phyloP scores from a whole-genome alignment of 1,284 basidiomycete genomes.

The Ceratobasidium sp. region DNA sequence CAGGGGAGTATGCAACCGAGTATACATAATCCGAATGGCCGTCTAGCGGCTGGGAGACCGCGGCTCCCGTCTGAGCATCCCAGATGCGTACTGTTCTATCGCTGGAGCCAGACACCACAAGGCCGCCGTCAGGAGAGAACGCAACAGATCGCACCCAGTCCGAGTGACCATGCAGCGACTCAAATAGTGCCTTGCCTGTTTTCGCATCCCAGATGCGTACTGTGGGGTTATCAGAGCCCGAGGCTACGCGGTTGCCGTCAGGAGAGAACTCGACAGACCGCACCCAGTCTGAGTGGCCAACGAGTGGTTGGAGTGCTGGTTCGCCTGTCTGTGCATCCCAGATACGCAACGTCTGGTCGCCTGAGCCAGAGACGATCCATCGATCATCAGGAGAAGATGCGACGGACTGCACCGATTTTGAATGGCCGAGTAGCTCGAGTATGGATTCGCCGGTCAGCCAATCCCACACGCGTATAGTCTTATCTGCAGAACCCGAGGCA shows the following conservation, averaged over 20 bases:
- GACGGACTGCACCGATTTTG: background rate
- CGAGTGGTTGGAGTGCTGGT: background rate
- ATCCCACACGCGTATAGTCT: slow-evolving; percentile 30
- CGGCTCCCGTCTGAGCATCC: slow-evolving; percentile 19
- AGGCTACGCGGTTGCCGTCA: background rate
- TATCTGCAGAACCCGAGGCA: slow-evolving; percentile 12
- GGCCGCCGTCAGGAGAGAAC: slow-evolving; percentile 52
- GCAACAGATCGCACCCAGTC: slow-evolving; percentile 50
- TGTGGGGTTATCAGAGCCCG: background rate
- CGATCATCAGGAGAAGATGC: slow-evolving; percentile 30
- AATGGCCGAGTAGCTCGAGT: background rate
- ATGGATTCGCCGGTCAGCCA: background rate
- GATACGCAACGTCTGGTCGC: slow-evolving; percentile 11
- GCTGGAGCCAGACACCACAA: slow-evolving; percentile 21
- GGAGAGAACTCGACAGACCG: background rate
- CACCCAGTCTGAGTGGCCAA: background rate
- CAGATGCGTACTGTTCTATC: slow-evolving; percentile 38
- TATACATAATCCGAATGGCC: slow-evolving; percentile 54
- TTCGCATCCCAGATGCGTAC: background rate
- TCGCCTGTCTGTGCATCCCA: slow-evolving; percentile 25
- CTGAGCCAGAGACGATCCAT: slow-evolving; percentile 15
- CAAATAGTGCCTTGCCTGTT: background rate
- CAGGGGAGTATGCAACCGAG: slow-evolving; percentile 40
- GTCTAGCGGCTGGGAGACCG: slow-evolving; percentile 48
- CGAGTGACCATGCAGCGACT: slow-evolving; percentile 11